Conservation (phyloP, 148 eudicot species). For the Rhododendron vialii region DNA sequence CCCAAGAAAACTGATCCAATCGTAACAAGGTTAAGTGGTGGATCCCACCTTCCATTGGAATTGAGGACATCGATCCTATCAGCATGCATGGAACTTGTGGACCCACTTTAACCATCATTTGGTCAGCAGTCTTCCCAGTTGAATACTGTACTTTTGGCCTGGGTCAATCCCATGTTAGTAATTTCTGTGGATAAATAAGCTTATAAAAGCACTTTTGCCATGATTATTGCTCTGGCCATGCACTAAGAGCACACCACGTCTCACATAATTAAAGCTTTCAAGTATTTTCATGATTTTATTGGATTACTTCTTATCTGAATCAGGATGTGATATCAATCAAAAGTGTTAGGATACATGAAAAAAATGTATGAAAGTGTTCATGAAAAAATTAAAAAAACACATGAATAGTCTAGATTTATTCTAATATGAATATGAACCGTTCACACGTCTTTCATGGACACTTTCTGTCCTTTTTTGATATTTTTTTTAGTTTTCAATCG, state of each 20-base stretch:
- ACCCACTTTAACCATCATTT: background rate
- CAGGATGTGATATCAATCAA: too few species aligned
- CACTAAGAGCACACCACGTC: background rate
- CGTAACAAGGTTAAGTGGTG: background rate
- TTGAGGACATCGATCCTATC: background rate
- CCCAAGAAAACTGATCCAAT: background rate
- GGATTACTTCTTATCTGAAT: background rate
- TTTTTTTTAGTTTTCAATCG: too few species aligned
- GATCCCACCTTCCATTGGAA: background rate
- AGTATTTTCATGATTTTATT: too few species aligned
- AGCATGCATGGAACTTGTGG: slow-evolving; percentile 3
- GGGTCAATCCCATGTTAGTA: background rate
- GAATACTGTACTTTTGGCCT: background rate
- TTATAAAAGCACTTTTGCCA: background rate
- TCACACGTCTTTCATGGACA: too few species aligned
- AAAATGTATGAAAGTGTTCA: too few species aligned
- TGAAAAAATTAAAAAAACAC: too few species aligned
- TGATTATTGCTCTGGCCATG: background rate
- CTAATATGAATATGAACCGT: too few species aligned
- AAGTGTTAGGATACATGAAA: too few species aligned
- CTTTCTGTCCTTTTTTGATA: too few species aligned
- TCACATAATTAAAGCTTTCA: background rate
- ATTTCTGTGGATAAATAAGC: background rate
- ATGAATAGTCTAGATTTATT: too few species aligned
- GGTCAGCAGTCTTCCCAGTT: slow-evolving; percentile 7